phyloP scores from a whole-genome alignment of 768 basidiomycete genomes.

The Rubroboletus pulcherrimus region DNA sequence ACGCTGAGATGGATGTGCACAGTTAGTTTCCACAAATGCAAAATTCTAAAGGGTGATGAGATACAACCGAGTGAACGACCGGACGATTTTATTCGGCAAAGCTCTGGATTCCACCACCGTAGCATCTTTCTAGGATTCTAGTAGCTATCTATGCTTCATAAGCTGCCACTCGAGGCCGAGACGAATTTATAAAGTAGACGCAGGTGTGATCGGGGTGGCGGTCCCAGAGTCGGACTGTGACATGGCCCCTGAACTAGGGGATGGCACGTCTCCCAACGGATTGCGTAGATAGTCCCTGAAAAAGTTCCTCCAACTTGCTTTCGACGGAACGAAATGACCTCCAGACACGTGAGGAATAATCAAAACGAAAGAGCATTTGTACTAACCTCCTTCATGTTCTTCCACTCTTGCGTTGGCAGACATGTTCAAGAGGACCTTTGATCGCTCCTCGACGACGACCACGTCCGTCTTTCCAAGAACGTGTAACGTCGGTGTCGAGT shows the following conservation, averaged over 20 bases:
- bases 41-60: neutral
- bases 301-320: slow-evolving; percentile 73
- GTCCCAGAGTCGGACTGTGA: slow-evolving; percentile 46
- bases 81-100: neutral
- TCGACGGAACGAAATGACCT: slow-evolving; percentile 86
- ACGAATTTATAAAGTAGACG: slow-evolving; percentile 1
- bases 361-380: neutral
- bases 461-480: slow-evolving; percentile 75
- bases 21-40: neutral
- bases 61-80: neutral
- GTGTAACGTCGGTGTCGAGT: slow-evolving; percentile 72
- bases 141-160: slow-evolving; percentile 4
- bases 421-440: slow-evolving; percentile 50
- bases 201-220: slow-evolving; percentile 37
- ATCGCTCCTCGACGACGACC: slow-evolving; percentile 68
- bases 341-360: slow-evolving; percentile 1
- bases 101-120: neutral
- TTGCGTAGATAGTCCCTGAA: slow-evolving; percentile 61
- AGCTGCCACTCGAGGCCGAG: neutral
- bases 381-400: slow-evolving; percentile 75
- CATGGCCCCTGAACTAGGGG: slow-evolving; percentile 35
- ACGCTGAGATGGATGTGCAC: neutral
- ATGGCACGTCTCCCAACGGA: slow-evolving; percentile 44
- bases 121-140: neutral
- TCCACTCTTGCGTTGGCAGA: slow-evolving; percentile 63